A percentile compares a stretch with the other conserved stretches of the same genome.
These are phyloP conservation scores for Botryotinia narcissicola DNA, from an alignment of 2,329 filamentous ascomycete species.

Conservation along the genomic window DNA sequence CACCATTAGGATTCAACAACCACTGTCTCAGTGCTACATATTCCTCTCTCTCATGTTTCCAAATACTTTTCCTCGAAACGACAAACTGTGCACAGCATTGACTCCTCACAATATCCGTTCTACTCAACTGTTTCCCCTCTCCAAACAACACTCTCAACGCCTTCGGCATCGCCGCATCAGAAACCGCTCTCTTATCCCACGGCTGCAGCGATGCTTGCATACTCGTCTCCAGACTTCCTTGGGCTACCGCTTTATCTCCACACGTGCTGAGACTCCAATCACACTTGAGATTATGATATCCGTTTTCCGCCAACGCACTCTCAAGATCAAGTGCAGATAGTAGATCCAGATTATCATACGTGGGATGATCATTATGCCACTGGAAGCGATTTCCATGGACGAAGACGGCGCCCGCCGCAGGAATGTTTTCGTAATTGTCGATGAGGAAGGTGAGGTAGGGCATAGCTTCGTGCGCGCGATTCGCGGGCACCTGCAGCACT, in stretches of 20 bases:
- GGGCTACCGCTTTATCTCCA: slow-evolving; percentile 38
- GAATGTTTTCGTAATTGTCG: slow-evolving; percentile 45
- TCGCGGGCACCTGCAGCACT: slow-evolving; percentile 45
- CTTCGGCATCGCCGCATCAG: slow-evolving; percentile 41
- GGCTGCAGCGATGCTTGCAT: slow-evolving; percentile 42
- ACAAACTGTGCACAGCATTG: slow-evolving; percentile 58
- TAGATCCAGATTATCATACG: slow-evolving; percentile 46
- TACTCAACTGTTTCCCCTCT: slow-evolving; percentile 42
- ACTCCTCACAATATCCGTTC: slow-evolving; percentile 45
- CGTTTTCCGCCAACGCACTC: slow-evolving; percentile 40
- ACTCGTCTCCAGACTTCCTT: slow-evolving; percentile 44
- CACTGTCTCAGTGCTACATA: slow-evolving; percentile 54
- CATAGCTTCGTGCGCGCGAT: slow-evolving; percentile 49
- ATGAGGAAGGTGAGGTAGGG: slow-evolving; percentile 48
- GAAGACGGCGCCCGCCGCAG: slow-evolving; percentile 43
- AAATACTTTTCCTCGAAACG: slow-evolving; percentile 48
- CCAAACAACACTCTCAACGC: slow-evolving; percentile 41
- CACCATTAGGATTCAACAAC: slow-evolving; percentile 46
- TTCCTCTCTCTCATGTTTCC: slow-evolving; percentile 48
- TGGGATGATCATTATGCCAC: slow-evolving; percentile 46
- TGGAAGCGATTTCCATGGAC: slow-evolving; percentile 45
- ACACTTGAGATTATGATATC: slow-evolving; percentile 50
- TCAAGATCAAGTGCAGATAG: slow-evolving; percentile 42
- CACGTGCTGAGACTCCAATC: slow-evolving; percentile 49
- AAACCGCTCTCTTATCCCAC: slow-evolving; percentile 44